Base-by-base conservation (phyloP, 768 basidiomycete genomes). In the Pisolithus marmoratus region DNA sequence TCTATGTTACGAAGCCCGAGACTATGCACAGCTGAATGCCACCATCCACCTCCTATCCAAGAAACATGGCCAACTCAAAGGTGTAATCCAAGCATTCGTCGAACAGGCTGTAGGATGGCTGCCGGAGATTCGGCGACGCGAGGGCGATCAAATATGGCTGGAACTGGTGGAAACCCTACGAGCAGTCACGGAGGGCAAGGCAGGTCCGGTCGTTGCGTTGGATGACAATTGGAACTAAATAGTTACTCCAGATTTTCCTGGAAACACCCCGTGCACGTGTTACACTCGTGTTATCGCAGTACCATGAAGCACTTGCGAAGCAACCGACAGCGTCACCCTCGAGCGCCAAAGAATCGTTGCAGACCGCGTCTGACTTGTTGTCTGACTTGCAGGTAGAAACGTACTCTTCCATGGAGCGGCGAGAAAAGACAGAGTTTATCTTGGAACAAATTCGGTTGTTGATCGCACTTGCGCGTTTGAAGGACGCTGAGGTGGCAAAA, bases 361-460 rank as follows among this genome's bases (percentile, higher is more conserved):
- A 88, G 60, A 87, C 84, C 0, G 94, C 96, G 6, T 94, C 91
- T 0, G 96, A 98, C 57, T 73, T 98, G 26, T 77, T 98, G 54
- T 87, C 87, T 22, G 96, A 99, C 53, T 82, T 99, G 2, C 94
- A 97, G 73, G 94, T 99, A 37, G 96, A 99, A 71, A 98, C 96
- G 2, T 99, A 97, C 67, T 97, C 94, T 14, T 93, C 91, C 6
- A 98, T 99, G 96, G 92, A 97, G 57, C 84, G 94, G 54, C 74
- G 89, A 63, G 96, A 99, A 70, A 99, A 99, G 78, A 96, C 93
- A 4, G 93, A 98, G 66, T 97, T 99, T 63, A 90, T 99, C 58
- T 72, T 98, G 41, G 95, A 98, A 69, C 96, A 98, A 70, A 98
- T 99, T 93, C 79, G 96, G 52, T 68, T 98, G 47, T 74, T 94